phyloP scores from a whole-genome alignment of 768 basidiomycete genomes.

The Psilocybe subaeruginosa region DNA sequence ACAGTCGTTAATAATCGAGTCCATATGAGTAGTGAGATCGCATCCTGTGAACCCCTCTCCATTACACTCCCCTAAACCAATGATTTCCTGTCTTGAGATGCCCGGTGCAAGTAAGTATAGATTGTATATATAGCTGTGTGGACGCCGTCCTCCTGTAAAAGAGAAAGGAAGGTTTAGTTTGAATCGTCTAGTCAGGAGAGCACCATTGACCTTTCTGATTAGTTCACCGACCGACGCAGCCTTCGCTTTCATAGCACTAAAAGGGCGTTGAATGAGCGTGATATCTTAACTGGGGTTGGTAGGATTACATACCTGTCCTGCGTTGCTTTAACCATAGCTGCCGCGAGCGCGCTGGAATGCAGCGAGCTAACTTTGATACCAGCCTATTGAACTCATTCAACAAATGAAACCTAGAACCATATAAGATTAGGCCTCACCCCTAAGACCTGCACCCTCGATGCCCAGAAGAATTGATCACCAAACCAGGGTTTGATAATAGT shows the following conservation, averaged over 20 bases:
- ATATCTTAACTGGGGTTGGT: neutral
- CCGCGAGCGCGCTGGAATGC: conserved; percentile 47
- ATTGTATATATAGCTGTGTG: conserved; percentile 58
- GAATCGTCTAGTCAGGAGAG: neutral
- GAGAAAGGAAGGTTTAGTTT: neutral
- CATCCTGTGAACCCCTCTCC: neutral
- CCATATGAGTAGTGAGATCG: neutral
- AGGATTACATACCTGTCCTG: conserved; percentile 43
- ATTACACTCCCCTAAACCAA: neutral
- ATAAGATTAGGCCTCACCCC: conserved; percentile 42
- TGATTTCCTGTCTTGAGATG: conserved; percentile 9
- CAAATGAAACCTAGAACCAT: neutral
- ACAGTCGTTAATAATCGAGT: neutral
- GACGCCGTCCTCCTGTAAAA: conserved; percentile 56
- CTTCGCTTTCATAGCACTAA: conserved; percentile 62
- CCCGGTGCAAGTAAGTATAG: conserved; percentile 51
- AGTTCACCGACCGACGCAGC: conserved; percentile 45
- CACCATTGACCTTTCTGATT: conserved; percentile 33
- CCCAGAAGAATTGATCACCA: conserved; percentile 72
- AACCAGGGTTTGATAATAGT: conserved; percentile 76
- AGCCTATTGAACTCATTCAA: conserved; percentile 32
- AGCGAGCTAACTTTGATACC: conserved; percentile 54
- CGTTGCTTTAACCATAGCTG: conserved; percentile 60
- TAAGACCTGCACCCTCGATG: conserved; percentile 61
- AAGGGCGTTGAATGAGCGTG: too few species aligned